These are phyloP conservation scores for Geotrichum macrosporum DNA, from an alignment of 1,139 yeast genomes.

Conservation along the genomic window DNA sequence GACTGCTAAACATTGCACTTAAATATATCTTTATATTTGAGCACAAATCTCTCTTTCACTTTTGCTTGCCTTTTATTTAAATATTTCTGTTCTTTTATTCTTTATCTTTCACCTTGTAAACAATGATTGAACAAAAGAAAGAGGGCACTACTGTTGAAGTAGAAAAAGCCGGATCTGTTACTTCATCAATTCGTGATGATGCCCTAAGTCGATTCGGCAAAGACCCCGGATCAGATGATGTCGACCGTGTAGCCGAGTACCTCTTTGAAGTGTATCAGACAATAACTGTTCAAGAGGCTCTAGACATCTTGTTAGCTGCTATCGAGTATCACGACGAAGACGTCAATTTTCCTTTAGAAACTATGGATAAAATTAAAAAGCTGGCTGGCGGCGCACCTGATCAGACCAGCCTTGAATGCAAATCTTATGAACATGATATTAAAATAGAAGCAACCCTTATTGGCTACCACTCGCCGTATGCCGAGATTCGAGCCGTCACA, in stretches of 20 bases:
- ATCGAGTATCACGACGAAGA: constrained; percentile 46
- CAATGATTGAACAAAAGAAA: neutral
- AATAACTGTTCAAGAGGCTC: constrained; percentile 42
- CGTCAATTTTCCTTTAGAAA: constrained; percentile 26
- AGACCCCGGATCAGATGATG: constrained; percentile 9
- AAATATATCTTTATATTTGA: no score
- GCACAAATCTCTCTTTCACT: no score
- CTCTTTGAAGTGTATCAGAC: constrained; percentile 42
- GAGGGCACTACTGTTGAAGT: neutral
- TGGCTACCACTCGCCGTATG: constrained; percentile 45
- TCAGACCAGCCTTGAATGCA: neutral
- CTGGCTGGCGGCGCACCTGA: constrained; percentile 67
- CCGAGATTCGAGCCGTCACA: constrained; percentile 48
- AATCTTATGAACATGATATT: constrained; percentile 32
- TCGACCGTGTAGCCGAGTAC: constrained; percentile 29
- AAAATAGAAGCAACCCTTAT: constrained; percentile 46
- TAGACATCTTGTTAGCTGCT: constrained; percentile 43
- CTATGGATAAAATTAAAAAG: constrained; percentile 32
- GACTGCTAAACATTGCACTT: no score
- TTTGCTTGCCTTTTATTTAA: no score
- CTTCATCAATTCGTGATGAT: neutral
- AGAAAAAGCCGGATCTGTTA: neutral
- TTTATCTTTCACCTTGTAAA: no score
- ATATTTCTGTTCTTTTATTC: no score
- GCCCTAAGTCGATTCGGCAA: constrained; percentile 10